phyloP scores from a whole-genome alignment of 2,329 filamentous ascomycete genomes.

The Diaporthe citriasiana region DNA sequence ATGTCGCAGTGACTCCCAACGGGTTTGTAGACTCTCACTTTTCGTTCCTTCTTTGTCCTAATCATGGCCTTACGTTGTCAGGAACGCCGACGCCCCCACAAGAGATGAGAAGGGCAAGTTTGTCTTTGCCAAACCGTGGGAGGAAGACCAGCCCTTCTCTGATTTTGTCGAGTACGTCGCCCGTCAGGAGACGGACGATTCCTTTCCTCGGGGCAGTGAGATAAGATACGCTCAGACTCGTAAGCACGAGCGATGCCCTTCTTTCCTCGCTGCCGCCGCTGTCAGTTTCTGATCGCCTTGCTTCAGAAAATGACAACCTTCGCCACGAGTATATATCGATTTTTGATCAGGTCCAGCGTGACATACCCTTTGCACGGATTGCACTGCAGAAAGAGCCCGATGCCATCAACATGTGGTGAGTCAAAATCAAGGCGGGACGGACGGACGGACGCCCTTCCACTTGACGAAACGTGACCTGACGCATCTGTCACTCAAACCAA shows the following conservation, averaged over 20 bases:
- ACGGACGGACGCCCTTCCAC: neutral
- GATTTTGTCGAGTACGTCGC: conserved; percentile 74
- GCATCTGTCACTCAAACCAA: conserved; percentile 3
- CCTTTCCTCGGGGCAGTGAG: conserved; percentile 54
- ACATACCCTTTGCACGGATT: conserved; percentile 80
- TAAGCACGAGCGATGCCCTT: conserved; percentile 53
- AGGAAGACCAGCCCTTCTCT: conserved; percentile 73
- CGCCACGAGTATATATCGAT: conserved; percentile 78
- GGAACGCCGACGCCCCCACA: conserved; percentile 68
- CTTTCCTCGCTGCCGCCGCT: neutral
- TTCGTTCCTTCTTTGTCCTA: neutral
- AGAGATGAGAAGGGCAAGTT: conserved; percentile 50
- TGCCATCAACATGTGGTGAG: conserved; percentile 80
- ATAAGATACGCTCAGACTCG: conserved; percentile 83
- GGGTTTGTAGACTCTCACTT: conserved; percentile 64
- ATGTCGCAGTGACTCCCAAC: conserved; percentile 82
- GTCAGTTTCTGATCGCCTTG: conserved; percentile 29
- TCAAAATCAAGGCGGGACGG: neutral
- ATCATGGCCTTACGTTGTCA: conserved; percentile 43
- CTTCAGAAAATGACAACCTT: conserved; percentile 83
- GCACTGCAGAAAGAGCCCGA: conserved; percentile 77
- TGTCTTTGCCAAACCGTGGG: conserved; percentile 80
- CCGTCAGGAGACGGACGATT: conserved; percentile 64
- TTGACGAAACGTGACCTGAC: neutral
- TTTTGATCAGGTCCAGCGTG: conserved; percentile 72